Evolutionary conservation across 2,329 filamentous ascomycete species (phyloP), one percentile per base, ranked within the genome.

Genomic region (Sarocladium kiliense): DNA sequence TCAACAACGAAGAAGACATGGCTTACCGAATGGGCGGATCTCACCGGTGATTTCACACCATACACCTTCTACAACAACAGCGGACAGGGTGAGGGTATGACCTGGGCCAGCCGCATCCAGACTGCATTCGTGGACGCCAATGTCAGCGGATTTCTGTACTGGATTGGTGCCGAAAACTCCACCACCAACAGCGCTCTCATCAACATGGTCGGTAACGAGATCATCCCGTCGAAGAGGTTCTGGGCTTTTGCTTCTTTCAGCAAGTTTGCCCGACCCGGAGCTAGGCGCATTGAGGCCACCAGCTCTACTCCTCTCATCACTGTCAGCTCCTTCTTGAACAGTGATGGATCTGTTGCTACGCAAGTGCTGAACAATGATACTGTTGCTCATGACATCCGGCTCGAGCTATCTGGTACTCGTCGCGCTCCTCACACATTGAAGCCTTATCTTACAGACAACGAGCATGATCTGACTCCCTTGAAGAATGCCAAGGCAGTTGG

Each of bases 31-130:
- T 44, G 39, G 39, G 39, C 39, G 10, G 39, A 44, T 14, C 39
- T 44, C 39, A 44, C 39, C 18, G 39, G 19, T 14, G 12, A 44
- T 7, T 44, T 44, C 39, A 44, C 39, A 3, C 39, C 39, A 4
- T 44, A 44, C 39, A 44, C 39, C n/a, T 44, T 44, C 39, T 44
- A 44, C 39, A 44, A 44, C 39, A 44, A 44, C 39, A 44, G 39
- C 39, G 39, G 18, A 6, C 39, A 44, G 19, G 39, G 39, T 18
- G 39, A 44, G 39, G 39, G 39, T 7, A 21, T 44, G 39, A 44
- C 39, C 39, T 44, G 39, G 39, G 39, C 39, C 9, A 18, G n/a
- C n/a, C 39, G 39, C 19, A 44, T 44, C 39, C 39, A 44, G 39
- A 44, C 39, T 6, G 39, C 39, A 6, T 18, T 44, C 19, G 39